A percentile compares a stretch with the other conserved stretches of the same genome.
Conservation (phyloP, 352 stramenopile species). For the Pythium aristosporum region DNA sequence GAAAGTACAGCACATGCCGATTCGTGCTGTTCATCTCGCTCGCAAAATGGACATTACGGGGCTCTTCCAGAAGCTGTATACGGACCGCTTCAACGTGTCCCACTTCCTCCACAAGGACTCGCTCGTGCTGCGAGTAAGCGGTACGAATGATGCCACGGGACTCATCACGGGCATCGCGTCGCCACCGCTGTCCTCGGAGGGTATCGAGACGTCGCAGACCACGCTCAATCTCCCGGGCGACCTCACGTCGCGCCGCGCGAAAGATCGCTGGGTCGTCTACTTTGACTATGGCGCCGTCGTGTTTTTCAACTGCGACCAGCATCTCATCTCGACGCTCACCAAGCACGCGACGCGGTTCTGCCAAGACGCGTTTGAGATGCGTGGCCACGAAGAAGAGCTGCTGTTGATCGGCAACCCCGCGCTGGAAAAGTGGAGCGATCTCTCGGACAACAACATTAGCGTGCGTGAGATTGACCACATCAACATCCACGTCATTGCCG, state of each 20-base stretch:
- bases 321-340: conserved; percentile 66
- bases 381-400: conserved; percentile 78
- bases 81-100: conserved; percentile 77
- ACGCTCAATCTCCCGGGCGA: conserved; percentile 52
- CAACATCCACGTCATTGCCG: conserved; percentile 92
- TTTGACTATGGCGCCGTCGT: conserved; percentile 93
- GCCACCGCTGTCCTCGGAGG: conserved; percentile 7
- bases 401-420: conserved; percentile 65
- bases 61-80: conserved; percentile 88
- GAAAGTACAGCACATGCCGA: conserved; percentile 75
- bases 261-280: conserved; percentile 91
- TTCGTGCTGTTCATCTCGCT: conserved; percentile 78
- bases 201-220: conserved; percentile 18
- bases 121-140: conserved; percentile 64
- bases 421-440: conserved; percentile 72
- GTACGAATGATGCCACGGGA: conserved; percentile 33
- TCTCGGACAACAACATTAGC: conserved; percentile 83
- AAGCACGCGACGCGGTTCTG: conserved; percentile 80
- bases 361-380: conserved; percentile 75
- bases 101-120: conserved; percentile 85
- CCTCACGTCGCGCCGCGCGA: conserved; percentile 70
- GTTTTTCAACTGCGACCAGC: conserved; percentile 90
- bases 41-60: conserved; percentile 85
- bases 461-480: conserved; percentile 83
- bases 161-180: conserved; percentile 37